Percentiles rank a stretch among this genome's conserved stretches.
Evolutionary conservation across 2,329 filamentous ascomycete species (phyloP).

Genomic region (Fusarium bulbicola): DNA sequence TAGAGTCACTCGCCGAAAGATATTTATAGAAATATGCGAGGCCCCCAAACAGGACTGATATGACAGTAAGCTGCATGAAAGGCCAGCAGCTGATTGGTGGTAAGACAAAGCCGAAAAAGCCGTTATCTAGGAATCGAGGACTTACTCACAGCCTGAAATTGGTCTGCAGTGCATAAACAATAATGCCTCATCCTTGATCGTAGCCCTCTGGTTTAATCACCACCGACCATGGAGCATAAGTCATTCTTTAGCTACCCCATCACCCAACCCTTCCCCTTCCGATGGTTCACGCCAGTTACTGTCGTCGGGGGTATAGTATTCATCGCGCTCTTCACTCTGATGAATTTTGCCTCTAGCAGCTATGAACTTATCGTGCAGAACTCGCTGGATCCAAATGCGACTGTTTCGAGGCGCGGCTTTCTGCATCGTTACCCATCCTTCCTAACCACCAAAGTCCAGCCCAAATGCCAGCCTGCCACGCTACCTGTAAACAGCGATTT

Average conservation of each 20-base stretch:
- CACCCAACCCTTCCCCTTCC: not conserved
- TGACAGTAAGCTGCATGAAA: not conserved
- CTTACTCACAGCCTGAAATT: not conserved
- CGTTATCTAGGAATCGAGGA: not conserved
- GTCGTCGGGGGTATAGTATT: not conserved
- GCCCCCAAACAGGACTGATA: not conserved
- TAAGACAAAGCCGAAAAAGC: not conserved
- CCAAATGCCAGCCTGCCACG: not conserved
- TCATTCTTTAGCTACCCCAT: not conserved
- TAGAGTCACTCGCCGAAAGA: fast-evolving
- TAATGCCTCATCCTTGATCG: not conserved
- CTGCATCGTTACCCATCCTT: not conserved
- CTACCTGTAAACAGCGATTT: not conserved
- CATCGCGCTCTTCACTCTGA: not conserved
- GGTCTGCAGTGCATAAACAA: not conserved
- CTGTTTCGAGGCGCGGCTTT: not conserved
- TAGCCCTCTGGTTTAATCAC: fast-evolving
- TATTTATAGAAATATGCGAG: not conserved
- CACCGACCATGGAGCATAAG: not conserved
- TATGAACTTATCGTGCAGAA: not conserved
- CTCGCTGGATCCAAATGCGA: not conserved
- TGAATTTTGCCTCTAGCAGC: not conserved
- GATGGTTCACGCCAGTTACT: not conserved
- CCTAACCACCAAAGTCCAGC: not conserved
- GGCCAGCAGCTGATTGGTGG: not conserved